A percentile compares a stretch with the other conserved stretches of the same genome.
phyloP scores from a whole-genome alignment of 2,329 filamentous ascomycete genomes.

The Pyrenochaeta sp. region DNA sequence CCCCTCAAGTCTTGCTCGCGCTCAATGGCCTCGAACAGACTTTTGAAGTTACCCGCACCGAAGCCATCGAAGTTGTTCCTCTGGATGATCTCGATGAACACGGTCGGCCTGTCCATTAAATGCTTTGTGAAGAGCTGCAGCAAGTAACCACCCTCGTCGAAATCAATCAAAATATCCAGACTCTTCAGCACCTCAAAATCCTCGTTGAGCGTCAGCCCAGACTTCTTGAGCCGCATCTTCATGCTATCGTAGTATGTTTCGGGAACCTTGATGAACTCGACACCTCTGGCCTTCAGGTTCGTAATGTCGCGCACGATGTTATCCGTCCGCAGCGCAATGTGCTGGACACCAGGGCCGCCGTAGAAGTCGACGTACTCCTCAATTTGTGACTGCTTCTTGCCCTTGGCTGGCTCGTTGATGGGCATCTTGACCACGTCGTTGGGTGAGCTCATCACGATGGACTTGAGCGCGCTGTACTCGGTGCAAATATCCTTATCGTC shows the following conservation, averaged over 20 bases:
- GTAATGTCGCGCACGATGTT: conserved; percentile 81
- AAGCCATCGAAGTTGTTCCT: conserved; percentile 89
- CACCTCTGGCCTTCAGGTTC: conserved; percentile 81
- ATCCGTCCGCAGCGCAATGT: conserved; percentile 83
- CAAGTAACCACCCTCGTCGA: conserved; percentile 90
- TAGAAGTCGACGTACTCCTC: conserved; percentile 90
- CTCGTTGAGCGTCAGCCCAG: conserved; percentile 70
- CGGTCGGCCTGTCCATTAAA: conserved; percentile 90
- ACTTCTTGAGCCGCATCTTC: conserved; percentile 72
- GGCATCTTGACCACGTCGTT: conserved; percentile 95
- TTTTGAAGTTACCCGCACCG: conserved; percentile 95
- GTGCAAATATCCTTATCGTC: conserved; percentile 93
- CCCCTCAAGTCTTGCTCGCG: conserved; percentile 86
- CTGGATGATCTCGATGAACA: conserved; percentile 97
- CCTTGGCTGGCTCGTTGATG: conserved; percentile 92
- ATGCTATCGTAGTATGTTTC: conserved; percentile 85
- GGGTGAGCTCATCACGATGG: conserved; percentile 86
- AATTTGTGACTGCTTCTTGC: conserved; percentile 92
- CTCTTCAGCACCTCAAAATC: conserved; percentile 78
- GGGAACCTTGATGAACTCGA: conserved; percentile 92
- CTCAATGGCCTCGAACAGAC: conserved; percentile 93
- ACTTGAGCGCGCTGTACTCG: conserved; percentile 87
- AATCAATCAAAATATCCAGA: conserved; percentile 91
- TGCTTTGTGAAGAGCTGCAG: conserved; percentile 71
- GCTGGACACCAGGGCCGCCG: conserved; percentile 87